These are phyloP conservation scores for Psidium friedrichsthalianum DNA, from an alignment of 345 rosid genomes.

Conservation along the genomic window DNA sequence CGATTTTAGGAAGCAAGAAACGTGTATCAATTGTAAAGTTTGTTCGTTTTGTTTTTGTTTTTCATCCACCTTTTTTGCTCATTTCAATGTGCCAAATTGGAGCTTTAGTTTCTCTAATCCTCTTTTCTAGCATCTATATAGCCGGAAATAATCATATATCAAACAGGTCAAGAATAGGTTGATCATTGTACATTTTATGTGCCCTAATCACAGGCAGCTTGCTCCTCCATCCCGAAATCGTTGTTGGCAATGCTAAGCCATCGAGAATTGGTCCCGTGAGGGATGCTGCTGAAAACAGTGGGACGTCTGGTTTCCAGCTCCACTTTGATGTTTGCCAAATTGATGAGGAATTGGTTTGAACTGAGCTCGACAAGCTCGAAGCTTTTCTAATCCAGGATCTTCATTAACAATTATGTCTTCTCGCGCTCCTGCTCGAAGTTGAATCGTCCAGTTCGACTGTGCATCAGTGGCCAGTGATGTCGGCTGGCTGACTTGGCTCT, in stretches of 20 bases:
- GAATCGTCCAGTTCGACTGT: conserved; percentile 21
- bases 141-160: neutral
- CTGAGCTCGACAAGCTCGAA: conserved; percentile 35
- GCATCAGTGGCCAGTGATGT: conserved; percentile 18
- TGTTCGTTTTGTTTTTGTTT: neutral
- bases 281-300: conserved; percentile 31
- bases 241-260: conserved; percentile 36
- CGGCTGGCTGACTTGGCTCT: conserved; percentile 42
- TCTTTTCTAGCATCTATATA: neutral
- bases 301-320: conserved; percentile 39
- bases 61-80: neutral
- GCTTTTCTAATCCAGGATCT: conserved; percentile 23
- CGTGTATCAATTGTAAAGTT: neutral
- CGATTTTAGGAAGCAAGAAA: neutral
- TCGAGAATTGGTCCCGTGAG: conserved; percentile 36
- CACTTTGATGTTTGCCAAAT: conserved; percentile 39
- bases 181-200: neutral
- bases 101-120: neutral
- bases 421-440: conserved; percentile 15
- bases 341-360: conserved; percentile 16
- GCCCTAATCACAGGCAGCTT: conserved; percentile 41
- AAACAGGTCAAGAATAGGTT: neutral
- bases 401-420: conserved; percentile 20
- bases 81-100: neutral
- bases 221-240: conserved; percentile 17